Percentiles rank a stretch among this genome's conserved stretches.
Conservation (phyloP, 148 eudicot species). For the Nyssa sinensis region DNA sequence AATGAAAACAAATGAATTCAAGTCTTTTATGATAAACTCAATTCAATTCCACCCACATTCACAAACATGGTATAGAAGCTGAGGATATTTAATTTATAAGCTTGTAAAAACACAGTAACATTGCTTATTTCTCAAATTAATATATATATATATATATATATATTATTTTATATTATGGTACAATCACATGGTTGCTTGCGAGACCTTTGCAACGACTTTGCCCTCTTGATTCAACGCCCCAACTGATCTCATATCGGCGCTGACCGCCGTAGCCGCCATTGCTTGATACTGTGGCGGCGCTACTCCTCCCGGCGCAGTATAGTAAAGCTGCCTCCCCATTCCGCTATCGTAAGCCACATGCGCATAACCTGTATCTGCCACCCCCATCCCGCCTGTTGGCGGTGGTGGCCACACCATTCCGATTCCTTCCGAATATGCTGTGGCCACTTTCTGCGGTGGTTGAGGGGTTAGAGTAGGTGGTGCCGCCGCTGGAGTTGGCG, state of each 20-base stretch:
- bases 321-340: conserved; percentile 68
- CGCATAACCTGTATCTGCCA: conserved; percentile 37
- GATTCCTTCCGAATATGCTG: conserved; percentile 36
- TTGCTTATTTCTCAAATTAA: neutral
- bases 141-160: too few relatives aligned
- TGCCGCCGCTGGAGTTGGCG: conserved; percentile 21
- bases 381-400: conserved; percentile 15
- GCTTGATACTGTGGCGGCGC: conserved; percentile 37
- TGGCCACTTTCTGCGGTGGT: conserved; percentile 27
- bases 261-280: conserved; percentile 22
- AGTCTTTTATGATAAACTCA: too few relatives aligned
- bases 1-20: too few relatives aligned
- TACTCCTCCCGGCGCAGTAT: conserved; percentile 50
- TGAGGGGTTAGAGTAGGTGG: conserved; percentile 31
- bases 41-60: too few relatives aligned
- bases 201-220: conserved; percentile 25
- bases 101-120: neutral
- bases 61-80: too few relatives aligned
- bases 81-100: too few relatives aligned
- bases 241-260: conserved; percentile 25
- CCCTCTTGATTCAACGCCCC: conserved; percentile 34
- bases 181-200: conserved; percentile 29
- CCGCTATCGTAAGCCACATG: conserved; percentile 66
- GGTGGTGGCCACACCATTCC: conserved; percentile 36
- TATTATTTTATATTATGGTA: too few relatives aligned